Base-by-base conservation (phyloP, 768 basidiomycete species). In the Leccinum variicolor region DNA sequence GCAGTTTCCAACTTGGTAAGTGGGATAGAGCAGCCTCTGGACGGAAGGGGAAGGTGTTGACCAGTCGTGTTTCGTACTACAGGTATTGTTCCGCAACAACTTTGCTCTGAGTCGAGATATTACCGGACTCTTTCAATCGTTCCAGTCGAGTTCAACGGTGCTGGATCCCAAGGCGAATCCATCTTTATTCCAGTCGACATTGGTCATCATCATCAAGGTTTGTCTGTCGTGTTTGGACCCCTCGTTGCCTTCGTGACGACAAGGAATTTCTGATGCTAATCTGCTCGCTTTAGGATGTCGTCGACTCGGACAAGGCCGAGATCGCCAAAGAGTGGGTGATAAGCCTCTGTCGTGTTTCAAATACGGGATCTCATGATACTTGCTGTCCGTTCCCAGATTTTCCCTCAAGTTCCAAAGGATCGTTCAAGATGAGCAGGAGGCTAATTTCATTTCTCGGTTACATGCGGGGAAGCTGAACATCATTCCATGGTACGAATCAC, bases 41-140 rank as follows among this genome's bases (percentile, higher is more conserved):
- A n/a, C n/a, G 10, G 14, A n/a, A 11, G 4, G 3, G 17, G 1
- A n/a, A 11, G 3, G 5, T 15, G 6, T 15, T 51, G 17, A 60
- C 15, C 4, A 5, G n/a, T 2, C 6, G 25, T 6, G 0, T 41
- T 41, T 34, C 26, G 17, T 15, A 3, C 3, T 34, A 8, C 56
- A 85, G 85, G 82, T 86, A 1, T 68, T 85, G 2, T 85, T 85
- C 72, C 79, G 85, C 4, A 85, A 86, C 56, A 86, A 86, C 53
- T 86, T 86, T 54, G 83, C 84, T 0, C 69, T 86, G 2, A 81
- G 82, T 48, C 75, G 84, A 21, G 83, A 85, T 59, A 83, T 86
- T 17, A 76, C 80, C 4, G 82, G 82, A 3, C 76, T 85, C 2
- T 86, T 86, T 56, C 81, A 82, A 55, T 84, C 83, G 0, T 84